Percentiles rank a stretch among this genome's conserved stretches.
Conservation (phyloP, 768 basidiomycete species). For the Fomitopsis pulvina region DNA sequence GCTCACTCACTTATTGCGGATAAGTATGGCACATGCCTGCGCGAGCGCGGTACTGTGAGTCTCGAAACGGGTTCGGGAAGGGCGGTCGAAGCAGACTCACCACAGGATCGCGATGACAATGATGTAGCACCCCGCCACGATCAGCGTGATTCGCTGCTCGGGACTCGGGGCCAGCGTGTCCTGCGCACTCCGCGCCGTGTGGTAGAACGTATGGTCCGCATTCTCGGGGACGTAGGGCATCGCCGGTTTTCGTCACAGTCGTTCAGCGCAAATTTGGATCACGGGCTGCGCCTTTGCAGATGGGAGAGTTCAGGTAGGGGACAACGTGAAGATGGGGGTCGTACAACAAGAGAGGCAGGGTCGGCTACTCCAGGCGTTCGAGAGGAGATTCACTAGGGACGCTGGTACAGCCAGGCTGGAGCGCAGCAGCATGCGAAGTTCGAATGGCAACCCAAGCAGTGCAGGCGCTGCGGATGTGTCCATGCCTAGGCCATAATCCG, state of each 20-base stretch:
- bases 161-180: constrained; percentile 50
- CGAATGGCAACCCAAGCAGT: background rate
- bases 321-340: too few species aligned
- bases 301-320: too few species aligned
- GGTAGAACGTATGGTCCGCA: constrained; percentile 18
- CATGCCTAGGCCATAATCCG: too few species aligned
- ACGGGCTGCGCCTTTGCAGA: too few species aligned
- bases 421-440: background rate
- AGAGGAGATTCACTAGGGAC: too few species aligned
- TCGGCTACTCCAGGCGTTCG: too few species aligned
- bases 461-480: background rate
- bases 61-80: constrained; percentile 1
- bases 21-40: constrained; percentile 73
- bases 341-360: too few species aligned
- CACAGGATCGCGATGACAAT: constrained; percentile 75
- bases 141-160: constrained; percentile 71
- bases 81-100: constrained; percentile 31
- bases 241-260: constrained; percentile 5
- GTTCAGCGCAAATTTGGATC: too few species aligned
- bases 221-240: constrained; percentile 11
- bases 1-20: constrained; percentile 71
- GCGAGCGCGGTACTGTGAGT: too few species aligned
- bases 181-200: constrained; percentile 21
- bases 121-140: constrained; percentile 74
- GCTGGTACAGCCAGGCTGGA: background rate